phyloP scores from a whole-genome alignment of 805 yeast genomes.

The Pichia californica region DNA sequence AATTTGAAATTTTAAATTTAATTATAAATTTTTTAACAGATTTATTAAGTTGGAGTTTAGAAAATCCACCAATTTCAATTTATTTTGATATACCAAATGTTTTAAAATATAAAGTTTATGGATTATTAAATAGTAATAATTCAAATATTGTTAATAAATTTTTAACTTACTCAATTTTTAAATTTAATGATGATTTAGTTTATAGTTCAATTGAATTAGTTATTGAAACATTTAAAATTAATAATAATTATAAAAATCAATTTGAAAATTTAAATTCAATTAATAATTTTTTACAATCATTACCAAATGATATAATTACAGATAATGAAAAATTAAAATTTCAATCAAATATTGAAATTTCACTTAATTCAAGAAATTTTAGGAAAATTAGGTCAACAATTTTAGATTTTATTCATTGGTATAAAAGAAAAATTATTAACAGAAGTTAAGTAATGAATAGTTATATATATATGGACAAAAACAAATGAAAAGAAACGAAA shows the following conservation, averaged over 20 bases:
- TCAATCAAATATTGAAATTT: slow-evolving; percentile 46
- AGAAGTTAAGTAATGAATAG: slow-evolving; percentile 11
- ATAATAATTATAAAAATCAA: slow-evolving; percentile 39
- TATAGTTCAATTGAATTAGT: slow-evolving; percentile 72
- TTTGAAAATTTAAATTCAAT: slow-evolving; percentile 53
- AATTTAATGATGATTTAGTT: slow-evolving; percentile 62
- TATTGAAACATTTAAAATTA: slow-evolving; percentile 51
- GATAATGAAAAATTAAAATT: slow-evolving; percentile 63
- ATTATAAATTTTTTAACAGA: slow-evolving; percentile 77
- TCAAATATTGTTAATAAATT: slow-evolving; percentile 56
- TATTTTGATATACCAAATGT: slow-evolving; percentile 47
- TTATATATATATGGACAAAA: no score
- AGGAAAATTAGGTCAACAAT: slow-evolving; percentile 67
- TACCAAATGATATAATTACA: slow-evolving; percentile 61
- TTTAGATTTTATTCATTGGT: slow-evolving; percentile 78
- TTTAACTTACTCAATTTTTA: slow-evolving; percentile 61
- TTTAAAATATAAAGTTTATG: slow-evolving; percentile 40
- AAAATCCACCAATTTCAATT: slow-evolving; percentile 71
- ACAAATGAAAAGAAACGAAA: neutral
- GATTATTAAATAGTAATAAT: slow-evolving; percentile 35
- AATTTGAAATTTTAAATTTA: slow-evolving; percentile 63
- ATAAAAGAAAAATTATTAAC: slow-evolving; percentile 62
- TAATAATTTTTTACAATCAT: slow-evolving; percentile 40
- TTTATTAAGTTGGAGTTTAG: slow-evolving; percentile 77
- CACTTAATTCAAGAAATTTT: slow-evolving; percentile 62